A percentile compares a stretch with the other conserved stretches of the same genome.
phyloP scores from a whole-genome alignment of 257 asterid species.

The Gynochthodes officinalis region DNA sequence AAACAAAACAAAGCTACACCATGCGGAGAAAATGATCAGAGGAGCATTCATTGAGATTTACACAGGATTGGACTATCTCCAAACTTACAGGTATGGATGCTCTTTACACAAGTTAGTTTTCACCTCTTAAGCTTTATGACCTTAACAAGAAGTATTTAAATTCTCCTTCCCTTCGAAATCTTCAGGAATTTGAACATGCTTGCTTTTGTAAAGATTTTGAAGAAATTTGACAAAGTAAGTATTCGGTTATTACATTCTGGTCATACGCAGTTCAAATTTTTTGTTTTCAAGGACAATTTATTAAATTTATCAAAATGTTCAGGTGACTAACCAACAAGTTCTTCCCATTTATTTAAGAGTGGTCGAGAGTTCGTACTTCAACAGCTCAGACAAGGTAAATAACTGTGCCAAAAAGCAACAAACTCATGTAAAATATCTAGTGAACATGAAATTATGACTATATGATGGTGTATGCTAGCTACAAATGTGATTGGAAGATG shows the following conservation, averaged over 20 bases:
- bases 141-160: background rate
- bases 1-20: constrained; percentile 62
- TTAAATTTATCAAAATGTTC: constrained; percentile 28
- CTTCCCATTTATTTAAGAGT: constrained; percentile 86
- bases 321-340: constrained; percentile 86
- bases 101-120: background rate
- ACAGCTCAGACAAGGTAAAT: constrained; percentile 89
- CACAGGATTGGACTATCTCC: constrained; percentile 79
- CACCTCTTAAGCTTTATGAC: background rate
- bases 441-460: constrained; percentile 12
- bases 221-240: constrained; percentile 93
- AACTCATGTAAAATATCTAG: constrained; percentile 5
- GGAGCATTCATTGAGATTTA: constrained; percentile 87
- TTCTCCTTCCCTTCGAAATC: background rate
- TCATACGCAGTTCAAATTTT: constrained; percentile 2
- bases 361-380: constrained; percentile 88
- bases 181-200: constrained; percentile 84
- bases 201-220: constrained; percentile 88
- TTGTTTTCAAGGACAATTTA: constrained; percentile 14
- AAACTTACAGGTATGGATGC: constrained; percentile 62
- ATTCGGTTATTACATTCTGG: background rate
- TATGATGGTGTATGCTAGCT: constrained; percentile 10
- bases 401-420: constrained; percentile 6
- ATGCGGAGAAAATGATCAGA: constrained; percentile 87
- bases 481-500: constrained; percentile 38